phyloP scores from a whole-genome alignment of 176 grass and related monocot genomes.

The Alopecurus myosuroides region DNA sequence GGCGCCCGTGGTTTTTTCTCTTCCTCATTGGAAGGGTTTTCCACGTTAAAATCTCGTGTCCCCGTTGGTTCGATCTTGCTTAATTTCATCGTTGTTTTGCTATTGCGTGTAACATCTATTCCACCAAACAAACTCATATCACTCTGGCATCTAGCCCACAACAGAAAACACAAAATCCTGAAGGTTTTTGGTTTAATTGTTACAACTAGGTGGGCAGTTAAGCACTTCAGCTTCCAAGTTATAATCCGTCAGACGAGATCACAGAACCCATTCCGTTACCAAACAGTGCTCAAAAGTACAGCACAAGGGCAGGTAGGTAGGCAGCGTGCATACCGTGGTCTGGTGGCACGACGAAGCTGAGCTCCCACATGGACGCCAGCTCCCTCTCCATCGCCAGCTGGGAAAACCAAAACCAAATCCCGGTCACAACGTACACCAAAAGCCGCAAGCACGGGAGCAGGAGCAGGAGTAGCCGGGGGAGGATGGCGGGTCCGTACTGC shows the following conservation, averaged over 20 bases:
- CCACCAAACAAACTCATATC: background rate
- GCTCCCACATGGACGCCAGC: constrained; percentile 93
- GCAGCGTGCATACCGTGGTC: constrained; percentile 58
- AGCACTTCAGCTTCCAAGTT: background rate
- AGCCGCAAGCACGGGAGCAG: background rate
- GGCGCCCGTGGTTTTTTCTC: too few relatives aligned
- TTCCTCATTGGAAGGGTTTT: too few relatives aligned
- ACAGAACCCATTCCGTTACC: background rate
- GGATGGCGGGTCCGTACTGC: constrained; percentile 41
- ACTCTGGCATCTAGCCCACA: background rate
- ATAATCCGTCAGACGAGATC: background rate
- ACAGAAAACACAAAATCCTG: background rate
- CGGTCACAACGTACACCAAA: background rate
- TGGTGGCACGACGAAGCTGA: constrained; percentile 94
- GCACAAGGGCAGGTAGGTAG: background rate
- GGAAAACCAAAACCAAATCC: background rate
- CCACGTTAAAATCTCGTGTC: too few relatives aligned
- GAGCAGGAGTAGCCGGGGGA: background rate
- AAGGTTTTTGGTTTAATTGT: background rate
- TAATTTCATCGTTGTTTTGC: too few relatives aligned
- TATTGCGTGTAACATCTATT: too few relatives aligned
- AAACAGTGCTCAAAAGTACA: background rate
- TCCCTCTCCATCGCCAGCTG: constrained; percentile 94
- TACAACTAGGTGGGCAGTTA: background rate
- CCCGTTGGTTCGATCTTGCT: too few relatives aligned